Conservation (phyloP, 306 rosid genomes). For the Sesbania bispinosa region DNA sequence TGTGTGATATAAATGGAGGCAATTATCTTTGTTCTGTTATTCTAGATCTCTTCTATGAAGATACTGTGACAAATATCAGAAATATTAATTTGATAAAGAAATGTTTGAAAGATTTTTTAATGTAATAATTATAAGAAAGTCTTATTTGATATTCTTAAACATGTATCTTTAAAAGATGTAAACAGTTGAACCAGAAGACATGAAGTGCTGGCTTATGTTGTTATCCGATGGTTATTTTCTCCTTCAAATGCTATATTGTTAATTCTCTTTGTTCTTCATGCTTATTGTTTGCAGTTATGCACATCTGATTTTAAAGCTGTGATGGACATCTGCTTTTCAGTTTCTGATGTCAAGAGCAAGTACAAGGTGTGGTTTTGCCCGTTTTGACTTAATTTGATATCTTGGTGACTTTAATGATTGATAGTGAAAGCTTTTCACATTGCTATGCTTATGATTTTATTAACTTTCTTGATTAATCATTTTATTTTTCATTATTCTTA, state of each 20-base stretch:
- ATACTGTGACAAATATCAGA: not conserved
- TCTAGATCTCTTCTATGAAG: not conserved
- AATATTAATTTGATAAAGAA: not conserved
- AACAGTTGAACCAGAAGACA: too few relatives aligned
- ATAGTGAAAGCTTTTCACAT: not conserved
- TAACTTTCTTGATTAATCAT: not conserved
- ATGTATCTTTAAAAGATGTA: not conserved
- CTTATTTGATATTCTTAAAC: not conserved
- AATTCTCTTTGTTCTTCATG: not conserved
- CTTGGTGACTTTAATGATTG: constrained; percentile 10
- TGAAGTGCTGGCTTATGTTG: constrained; percentile 8
- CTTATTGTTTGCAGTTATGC: constrained; percentile 42
- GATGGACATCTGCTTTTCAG: constrained; percentile 40
- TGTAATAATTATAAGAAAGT: not conserved
- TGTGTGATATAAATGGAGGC: not conserved
- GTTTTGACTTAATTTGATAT: not conserved
- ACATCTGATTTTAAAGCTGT: constrained; percentile 25
- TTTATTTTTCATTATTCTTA: not conserved
- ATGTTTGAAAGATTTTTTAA: not conserved
- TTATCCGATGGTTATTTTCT: constrained; percentile 2
- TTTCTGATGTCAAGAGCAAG: constrained; percentile 52
- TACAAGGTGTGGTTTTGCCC: constrained; percentile 51
- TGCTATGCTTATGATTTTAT: not conserved
- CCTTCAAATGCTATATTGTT: not conserved
- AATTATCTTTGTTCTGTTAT: not conserved